Conservation (phyloP, 768 basidiomycete genomes). For the Kwoniella bestiolae region DNA sequence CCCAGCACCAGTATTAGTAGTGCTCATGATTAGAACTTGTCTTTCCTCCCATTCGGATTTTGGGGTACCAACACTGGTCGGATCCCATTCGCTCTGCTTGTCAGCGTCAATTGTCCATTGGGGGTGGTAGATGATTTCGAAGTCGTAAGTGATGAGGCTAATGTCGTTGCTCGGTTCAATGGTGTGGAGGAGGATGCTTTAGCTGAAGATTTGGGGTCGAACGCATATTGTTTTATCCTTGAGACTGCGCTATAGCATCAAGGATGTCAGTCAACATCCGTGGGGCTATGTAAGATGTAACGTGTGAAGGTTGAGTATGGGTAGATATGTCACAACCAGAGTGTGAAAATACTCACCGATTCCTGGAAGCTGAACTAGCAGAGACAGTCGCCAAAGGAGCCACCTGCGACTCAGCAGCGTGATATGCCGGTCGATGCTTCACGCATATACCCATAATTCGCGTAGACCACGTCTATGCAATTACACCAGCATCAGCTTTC, state of each 20-base stretch:
- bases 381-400: slow-evolving; percentile 19
- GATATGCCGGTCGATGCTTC: slow-evolving; percentile 25
- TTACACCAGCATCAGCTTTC: too few relatives aligned
- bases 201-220: slow-evolving; percentile 8
- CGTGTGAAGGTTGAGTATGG: too few relatives aligned
- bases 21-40: background rate
- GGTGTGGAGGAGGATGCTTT: slow-evolving; percentile 2
- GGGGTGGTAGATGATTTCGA: background rate
- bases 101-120: slow-evolving; percentile 10
- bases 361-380: slow-evolving; percentile 4
- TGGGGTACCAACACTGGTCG: slow-evolving; percentile 6
- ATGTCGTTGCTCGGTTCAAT: slow-evolving; percentile 5
- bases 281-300: too few relatives aligned
- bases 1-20: too few relatives aligned
- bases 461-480: slow-evolving; percentile 21
- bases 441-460: slow-evolving; percentile 21
- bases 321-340: background rate
- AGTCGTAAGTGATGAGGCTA: slow-evolving; percentile 3
- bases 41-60: slow-evolving; percentile 10
- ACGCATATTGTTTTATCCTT: slow-evolving; percentile 15
- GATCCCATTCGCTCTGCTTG: slow-evolving; percentile 5
- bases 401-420: slow-evolving; percentile 7
- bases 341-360: background rate
- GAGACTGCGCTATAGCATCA: background rate
- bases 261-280: too few relatives aligned